phyloP scores from a whole-genome alignment of 208 protist species.

The Phytomonas francai region DNA sequence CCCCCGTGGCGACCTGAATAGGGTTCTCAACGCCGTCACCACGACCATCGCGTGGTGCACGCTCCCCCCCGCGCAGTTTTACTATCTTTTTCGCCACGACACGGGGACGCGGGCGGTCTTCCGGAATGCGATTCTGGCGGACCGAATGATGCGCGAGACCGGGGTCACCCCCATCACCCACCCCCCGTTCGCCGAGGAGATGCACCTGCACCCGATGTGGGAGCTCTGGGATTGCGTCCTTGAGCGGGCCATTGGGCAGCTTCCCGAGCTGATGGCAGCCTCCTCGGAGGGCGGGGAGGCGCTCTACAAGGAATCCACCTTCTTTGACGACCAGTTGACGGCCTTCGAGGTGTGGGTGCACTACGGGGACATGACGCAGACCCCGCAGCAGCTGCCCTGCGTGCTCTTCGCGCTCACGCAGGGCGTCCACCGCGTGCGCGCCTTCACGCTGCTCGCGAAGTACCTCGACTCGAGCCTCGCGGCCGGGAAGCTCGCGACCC shows the following conservation, averaged over 20 bases:
- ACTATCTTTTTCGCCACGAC: constrained; percentile 95
- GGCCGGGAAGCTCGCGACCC: constrained; percentile 92
- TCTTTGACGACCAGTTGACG: constrained; percentile 97
- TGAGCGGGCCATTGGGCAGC: constrained; percentile 88
- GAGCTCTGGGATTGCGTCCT: constrained; percentile 93
- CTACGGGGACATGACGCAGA: constrained; percentile 79
- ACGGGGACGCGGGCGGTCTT: constrained; percentile 93
- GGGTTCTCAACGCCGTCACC: constrained; percentile 98
- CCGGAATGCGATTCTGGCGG: constrained; percentile 97
- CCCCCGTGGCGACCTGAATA: constrained; percentile 96
- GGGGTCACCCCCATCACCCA: constrained; percentile 94
- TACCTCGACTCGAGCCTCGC: constrained; percentile 96
- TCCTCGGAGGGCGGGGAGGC: background rate
- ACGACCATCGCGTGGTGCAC: constrained; percentile 98
- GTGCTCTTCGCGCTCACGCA: constrained; percentile 94
- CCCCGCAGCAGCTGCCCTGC: constrained; percentile 96
- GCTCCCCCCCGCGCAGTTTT: constrained; percentile 86
- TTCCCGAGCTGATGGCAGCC: constrained; percentile 65
- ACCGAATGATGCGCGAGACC: constrained; percentile 91
- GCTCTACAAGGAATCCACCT: constrained; percentile 81
- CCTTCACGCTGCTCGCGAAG: constrained; percentile 91
- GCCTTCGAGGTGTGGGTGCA: constrained; percentile 99
- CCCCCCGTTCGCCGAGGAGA: constrained; percentile 90
- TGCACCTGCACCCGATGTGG: constrained; percentile 94
- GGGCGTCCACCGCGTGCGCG: constrained; percentile 90